phyloP scores from a whole-genome alignment of 73 alveolate genomes.

The Stentor coeruleus region DNA sequence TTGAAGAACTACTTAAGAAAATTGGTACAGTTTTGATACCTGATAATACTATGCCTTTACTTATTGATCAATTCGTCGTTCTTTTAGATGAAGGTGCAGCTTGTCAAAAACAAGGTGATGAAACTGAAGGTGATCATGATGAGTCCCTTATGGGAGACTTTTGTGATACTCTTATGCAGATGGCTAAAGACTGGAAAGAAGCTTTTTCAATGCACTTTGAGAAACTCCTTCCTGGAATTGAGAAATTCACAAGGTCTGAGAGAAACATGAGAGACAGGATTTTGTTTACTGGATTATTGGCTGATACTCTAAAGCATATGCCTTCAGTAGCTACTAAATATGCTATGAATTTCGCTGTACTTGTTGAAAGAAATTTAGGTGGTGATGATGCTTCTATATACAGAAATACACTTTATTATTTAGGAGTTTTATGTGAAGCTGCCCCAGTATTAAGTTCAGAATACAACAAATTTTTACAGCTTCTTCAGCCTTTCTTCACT shows the following conservation, averaged over 20 bases:
- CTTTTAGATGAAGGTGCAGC: background rate
- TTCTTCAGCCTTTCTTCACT: conserved; percentile 5
- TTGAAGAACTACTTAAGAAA: background rate
- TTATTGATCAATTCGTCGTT: background rate
- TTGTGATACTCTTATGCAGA: background rate
- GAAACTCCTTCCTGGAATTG: conserved; percentile 3
- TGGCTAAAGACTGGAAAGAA: background rate
- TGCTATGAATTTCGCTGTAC: background rate
- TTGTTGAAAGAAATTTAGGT: background rate
- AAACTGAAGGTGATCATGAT: conserved; percentile 21
- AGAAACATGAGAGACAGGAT: conserved; percentile 5
- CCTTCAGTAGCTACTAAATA: conserved; percentile 3
- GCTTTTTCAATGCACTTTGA: conserved; percentile 1
- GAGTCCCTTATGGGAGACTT: conserved; percentile 17
- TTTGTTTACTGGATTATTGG: conserved; percentile 5
- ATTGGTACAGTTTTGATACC: background rate
- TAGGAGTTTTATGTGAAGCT: background rate
- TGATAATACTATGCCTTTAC: background rate
- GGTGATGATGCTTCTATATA: background rate
- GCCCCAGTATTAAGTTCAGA: conserved; percentile 13
- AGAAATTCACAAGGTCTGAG: conserved; percentile 18
- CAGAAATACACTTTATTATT: conserved; percentile 9
- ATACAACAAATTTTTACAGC: background rate
- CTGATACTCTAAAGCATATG: conserved; percentile 21
- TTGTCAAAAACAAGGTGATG: conserved; percentile 8